Base-by-base conservation (phyloP, 2,329 filamentous ascomycete species). In the Aspergillus fischeri region DNA sequence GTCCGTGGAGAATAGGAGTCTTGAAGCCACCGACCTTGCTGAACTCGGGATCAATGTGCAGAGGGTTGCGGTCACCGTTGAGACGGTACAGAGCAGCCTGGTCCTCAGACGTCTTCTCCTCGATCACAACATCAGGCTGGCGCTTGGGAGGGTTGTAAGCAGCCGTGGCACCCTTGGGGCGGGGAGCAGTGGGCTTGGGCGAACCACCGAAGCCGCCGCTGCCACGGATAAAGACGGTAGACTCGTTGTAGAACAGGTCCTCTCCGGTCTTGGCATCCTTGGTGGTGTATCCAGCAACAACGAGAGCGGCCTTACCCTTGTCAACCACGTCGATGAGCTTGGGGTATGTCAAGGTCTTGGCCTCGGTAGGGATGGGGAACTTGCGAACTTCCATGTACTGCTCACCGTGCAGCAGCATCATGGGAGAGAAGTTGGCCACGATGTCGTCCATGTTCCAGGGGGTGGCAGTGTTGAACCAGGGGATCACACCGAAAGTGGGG, bases 361-460 rank as follows among this genome's bases (percentile, higher is more conserved):
- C 92, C 55, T 87, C 83, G 32, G 92, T 97, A 38, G 93, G 93
- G 67, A 97, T 89, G 44, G 94, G 94, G 80, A 87, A 95, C 76
- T 93, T 91, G 72, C 88, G 86, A 70, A 99, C 84, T 78, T 99
- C 94, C 63, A 99, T 90, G 79, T 92, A 99, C 77, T 99, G 94
- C 82, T 99, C 94, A 72, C 94, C 94, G 79, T 99, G 94, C 25
- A 99, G 88, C 52, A 99, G 86, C 92, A 97, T 97, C 91, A 96
- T 97, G 60, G 92, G 93, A 41, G 86, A 91, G 82, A 97, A 99
- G 82, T 97, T 96, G 74, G 92, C 92, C 28, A 97, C 89, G 60
- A 99, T 84, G 56, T 92, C 86, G 70, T 86, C 85, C 68, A 94
- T 83, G 75, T 82, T 86, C 80, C 89, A 97, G 28, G 93, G 91